A percentile compares a stretch with the other conserved stretches of the same genome.
Evolutionary conservation across 2,329 filamentous ascomycete genomes (phyloP).

Genomic region (Elsinoe ampelina): DNA sequence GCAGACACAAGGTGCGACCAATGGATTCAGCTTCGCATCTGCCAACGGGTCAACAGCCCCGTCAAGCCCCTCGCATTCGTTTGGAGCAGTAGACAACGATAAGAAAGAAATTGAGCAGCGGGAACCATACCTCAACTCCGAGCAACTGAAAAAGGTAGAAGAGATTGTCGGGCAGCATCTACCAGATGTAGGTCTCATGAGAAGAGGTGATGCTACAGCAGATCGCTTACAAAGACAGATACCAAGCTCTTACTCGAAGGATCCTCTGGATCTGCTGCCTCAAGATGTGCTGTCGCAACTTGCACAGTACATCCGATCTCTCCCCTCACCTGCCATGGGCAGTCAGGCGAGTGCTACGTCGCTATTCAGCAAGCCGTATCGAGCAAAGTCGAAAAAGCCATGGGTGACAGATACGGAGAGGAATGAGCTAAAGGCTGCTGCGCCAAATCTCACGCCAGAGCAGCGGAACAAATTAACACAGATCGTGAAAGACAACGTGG

Average conservation of each 20-base stretch:
- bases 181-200: not conserved
- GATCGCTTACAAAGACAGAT: not conserved
- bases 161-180: constrained; percentile 7
- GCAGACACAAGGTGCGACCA: not conserved
- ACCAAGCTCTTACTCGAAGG: not conserved
- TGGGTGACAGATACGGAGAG: constrained; percentile 16
- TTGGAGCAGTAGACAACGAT: not conserved
- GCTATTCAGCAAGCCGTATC: constrained; percentile 5
- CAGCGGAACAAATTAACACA: constrained; percentile 12
- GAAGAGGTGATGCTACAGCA: not conserved
- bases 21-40: constrained; percentile 8
- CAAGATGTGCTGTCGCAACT: not conserved
- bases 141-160: constrained; percentile 7
- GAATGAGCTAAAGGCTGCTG: constrained; percentile 14
- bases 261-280: not conserved
- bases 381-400: constrained; percentile 4
- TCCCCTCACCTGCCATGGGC: not conserved
- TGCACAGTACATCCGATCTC: not conserved
- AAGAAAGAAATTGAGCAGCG: constrained; percentile 10
- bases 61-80: not conserved
- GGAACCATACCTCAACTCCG: constrained; percentile 5
- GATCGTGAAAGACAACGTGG: constrained; percentile 15
- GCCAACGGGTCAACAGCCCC: constrained; percentile 3
- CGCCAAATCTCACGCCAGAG: constrained; percentile 10
- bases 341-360: not conserved